Base-by-base conservation (phyloP, 163 green algal species). In the Chloroidium sp. region DNA sequence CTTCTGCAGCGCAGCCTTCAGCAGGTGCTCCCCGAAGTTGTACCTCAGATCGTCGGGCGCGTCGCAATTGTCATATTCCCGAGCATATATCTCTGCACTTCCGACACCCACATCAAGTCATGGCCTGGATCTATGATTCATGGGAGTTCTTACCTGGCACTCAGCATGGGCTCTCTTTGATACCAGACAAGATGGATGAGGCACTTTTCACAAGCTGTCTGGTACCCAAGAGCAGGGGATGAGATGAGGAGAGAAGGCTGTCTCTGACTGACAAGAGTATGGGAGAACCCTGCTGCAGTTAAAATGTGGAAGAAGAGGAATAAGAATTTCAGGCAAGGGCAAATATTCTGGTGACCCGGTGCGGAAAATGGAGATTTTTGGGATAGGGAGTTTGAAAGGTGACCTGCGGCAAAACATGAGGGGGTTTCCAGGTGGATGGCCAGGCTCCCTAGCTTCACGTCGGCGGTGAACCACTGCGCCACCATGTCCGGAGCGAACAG, bases 401-500 rank as follows among this genome's bases (percentile, higher is more conserved):
- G 57, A 62, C 74, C 67, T 62, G 81, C 81, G 61, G 78, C 64
- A 76, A 98, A 98, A 84, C 89, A 94, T 62, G 87, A 79, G 0
- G 90, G 88, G 10, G 86, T 80, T 74, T 97, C 91, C 82, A 98
- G 84, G 59, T 88, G 83, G 62, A 97, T 83, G 0, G 82, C 82
- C 75, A 98, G 80, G 78, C 81, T 88, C 62, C 85, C 87, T 62
- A 90, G 77, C 78, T 81, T 85, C 69, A 77, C 83, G 85, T 95
- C 88, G 2, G 85, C 75, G 3, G 77, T 85, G 83, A 97, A 98
- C 95, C 95, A 98, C 57, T 86, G 75, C 1, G 87, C 87, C 3
- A 95, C 85, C 10, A 75, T 87, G n/a, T 88, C 81, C 2, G 90
- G 84, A 82, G 92, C 82, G 80, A 94, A 97, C 69, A 96, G 85